Evolutionary conservation across 352 stramenopile species (phyloP).

Genomic region (Pilasporangium apinafurcum): DNA sequence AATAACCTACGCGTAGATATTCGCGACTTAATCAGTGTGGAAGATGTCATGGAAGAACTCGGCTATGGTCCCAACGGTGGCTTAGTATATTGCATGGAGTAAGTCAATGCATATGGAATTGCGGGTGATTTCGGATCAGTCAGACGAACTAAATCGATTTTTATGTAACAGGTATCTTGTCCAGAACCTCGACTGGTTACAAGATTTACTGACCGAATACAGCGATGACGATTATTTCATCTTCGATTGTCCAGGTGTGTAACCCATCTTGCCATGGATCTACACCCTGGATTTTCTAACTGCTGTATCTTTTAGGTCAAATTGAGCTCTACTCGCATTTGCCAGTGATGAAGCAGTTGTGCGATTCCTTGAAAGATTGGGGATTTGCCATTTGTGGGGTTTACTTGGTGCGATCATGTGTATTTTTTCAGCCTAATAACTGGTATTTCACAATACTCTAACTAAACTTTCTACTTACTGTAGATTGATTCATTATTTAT

Average conservation of each 20-base stretch:
- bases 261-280: background rate
- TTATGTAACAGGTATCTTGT: conserved; percentile 61
- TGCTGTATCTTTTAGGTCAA: conserved; percentile 46
- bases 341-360: conserved; percentile 88
- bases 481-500: conserved; percentile 93
- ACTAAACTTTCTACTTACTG: too few species aligned
- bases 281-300: background rate
- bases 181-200: conserved; percentile 95
- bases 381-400: conserved; percentile 86
- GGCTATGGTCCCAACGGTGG: conserved; percentile 97
- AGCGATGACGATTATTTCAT: conserved; percentile 96
- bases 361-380: conserved; percentile 77
- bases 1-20: conserved; percentile 63
- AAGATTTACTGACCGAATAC: conserved; percentile 89
- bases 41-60: conserved; percentile 97
- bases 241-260: conserved; percentile 96
- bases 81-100: conserved; percentile 99
- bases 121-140: too few species aligned
- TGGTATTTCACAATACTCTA: too few species aligned
- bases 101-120: conserved; percentile 37
- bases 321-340: conserved; percentile 91
- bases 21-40: conserved; percentile 93
- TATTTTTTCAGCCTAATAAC: too few species aligned
- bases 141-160: too few species aligned
- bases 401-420: conserved; percentile 82